Evolutionary conservation across 805 yeast species (phyloP).

Genomic region (Saccharomycopsis sp.): DNA sequence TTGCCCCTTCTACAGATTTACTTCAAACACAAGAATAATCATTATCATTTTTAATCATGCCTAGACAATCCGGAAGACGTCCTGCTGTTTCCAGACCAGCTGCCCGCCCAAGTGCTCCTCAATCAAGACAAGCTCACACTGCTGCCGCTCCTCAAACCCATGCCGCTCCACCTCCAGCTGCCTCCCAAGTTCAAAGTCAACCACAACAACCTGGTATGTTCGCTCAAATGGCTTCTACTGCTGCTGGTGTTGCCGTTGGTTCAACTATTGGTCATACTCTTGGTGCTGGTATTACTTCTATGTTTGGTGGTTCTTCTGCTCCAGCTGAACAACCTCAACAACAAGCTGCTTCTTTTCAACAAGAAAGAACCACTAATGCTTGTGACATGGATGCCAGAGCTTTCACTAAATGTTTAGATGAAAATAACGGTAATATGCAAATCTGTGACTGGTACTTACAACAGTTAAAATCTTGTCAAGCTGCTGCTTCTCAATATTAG

Average conservation of each 20-base stretch:
- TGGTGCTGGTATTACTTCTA: conserved; percentile 85
- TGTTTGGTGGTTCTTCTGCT: conserved; percentile 75
- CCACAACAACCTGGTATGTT: conserved; percentile 75
- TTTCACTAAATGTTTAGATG: conserved; percentile 92
- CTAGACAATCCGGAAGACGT: conserved; percentile 33
- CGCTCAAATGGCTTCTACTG: conserved; percentile 97
- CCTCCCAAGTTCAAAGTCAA: conserved; percentile 40
- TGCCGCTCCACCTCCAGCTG: conserved; percentile 40
- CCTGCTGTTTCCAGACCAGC: conserved; percentile 33
- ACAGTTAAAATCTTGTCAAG: conserved; percentile 96
- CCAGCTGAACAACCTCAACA: conserved; percentile 38
- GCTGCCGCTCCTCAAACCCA: conserved; percentile 45
- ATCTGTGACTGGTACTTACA: conserved; percentile 94
- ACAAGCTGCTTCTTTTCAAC: conserved; percentile 27
- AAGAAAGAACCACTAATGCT: conserved; percentile 37
- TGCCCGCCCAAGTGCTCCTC: conserved; percentile 37
- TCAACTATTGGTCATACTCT: conserved; percentile 94
- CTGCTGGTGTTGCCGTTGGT: conserved; percentile 99
- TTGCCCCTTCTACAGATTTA: too few relatives aligned
- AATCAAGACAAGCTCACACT: conserved; percentile 65
- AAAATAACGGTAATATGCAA: conserved; percentile 92
- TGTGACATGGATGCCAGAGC: conserved; percentile 93
- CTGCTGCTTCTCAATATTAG: conserved; percentile 77
- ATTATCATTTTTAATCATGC: too few relatives aligned
- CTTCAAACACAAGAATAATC: too few relatives aligned